Evolutionary conservation across 257 asterid genomes (phyloP).

Genomic region (Solanum acaule): DNA sequence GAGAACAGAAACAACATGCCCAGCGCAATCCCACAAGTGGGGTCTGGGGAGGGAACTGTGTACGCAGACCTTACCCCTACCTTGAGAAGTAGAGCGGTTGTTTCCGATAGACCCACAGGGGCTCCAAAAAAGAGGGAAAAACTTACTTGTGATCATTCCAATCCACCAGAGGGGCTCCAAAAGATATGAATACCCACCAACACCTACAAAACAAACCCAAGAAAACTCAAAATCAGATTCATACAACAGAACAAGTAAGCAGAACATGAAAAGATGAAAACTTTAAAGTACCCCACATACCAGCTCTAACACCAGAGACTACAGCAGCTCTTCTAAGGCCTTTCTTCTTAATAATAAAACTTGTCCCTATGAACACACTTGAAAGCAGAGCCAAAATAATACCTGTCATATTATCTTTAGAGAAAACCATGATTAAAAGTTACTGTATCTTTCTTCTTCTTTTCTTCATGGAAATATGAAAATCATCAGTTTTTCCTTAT

Average conservation of each 20-base stretch:
- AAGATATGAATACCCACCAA: constrained; percentile 75
- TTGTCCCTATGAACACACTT: constrained; percentile 62
- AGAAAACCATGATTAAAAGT: constrained; percentile 28
- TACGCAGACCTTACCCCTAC: neutral
- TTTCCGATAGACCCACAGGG: neutral
- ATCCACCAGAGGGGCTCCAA: constrained; percentile 92
- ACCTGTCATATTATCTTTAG: constrained; percentile 56
- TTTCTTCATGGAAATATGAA: constrained; percentile 28
- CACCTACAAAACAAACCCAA: constrained; percentile 31
- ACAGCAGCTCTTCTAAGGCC: constrained; percentile 79
- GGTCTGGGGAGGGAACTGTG: neutral
- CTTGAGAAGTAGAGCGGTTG: neutral
- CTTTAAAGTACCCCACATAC: constrained; percentile 10
- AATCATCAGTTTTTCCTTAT: constrained; percentile 5
- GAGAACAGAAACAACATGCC: neutral
- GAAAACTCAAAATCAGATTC: neutral
- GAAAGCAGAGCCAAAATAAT: constrained; percentile 59
- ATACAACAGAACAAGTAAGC: neutral
- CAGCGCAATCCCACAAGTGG: neutral
- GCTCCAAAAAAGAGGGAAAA: neutral
- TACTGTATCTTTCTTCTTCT: neutral
- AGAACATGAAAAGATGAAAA: neutral
- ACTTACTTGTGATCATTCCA: constrained; percentile 82
- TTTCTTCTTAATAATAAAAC: constrained; percentile 80
- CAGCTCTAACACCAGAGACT: constrained; percentile 75